These are phyloP conservation scores for Globisporangium orthogonon DNA, from an alignment of 352 stramenopile species.

Conservation along the genomic window DNA sequence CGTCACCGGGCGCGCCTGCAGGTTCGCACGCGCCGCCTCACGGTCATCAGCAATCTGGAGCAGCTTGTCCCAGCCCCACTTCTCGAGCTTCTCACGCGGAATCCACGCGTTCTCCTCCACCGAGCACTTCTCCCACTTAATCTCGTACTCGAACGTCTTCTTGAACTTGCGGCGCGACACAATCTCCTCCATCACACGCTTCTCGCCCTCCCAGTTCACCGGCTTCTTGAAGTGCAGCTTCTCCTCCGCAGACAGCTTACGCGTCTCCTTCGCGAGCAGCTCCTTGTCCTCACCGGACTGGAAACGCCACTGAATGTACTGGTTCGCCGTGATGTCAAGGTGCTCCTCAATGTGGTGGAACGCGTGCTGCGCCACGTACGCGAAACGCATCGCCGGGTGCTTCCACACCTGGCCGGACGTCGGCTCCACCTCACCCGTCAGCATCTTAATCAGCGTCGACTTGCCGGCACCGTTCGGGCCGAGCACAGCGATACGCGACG, in stretches of 20 bases:
- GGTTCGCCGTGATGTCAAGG: constrained; percentile 92
- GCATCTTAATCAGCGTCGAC: constrained; percentile 95
- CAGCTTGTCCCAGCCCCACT: constrained; percentile 96
- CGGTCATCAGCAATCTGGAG: constrained; percentile 95
- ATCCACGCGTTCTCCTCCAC: constrained; percentile 96
- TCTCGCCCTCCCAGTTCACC: constrained; percentile 91
- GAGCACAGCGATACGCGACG: constrained; percentile 74
- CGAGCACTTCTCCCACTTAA: constrained; percentile 94
- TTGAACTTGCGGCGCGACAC: constrained; percentile 91
- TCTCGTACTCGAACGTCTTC: constrained; percentile 95
- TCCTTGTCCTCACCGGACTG: constrained; percentile 88
- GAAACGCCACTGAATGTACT: constrained; percentile 98
- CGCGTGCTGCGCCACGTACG: constrained; percentile 96
- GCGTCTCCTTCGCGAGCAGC: constrained; percentile 89
- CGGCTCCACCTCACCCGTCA: constrained; percentile 78
- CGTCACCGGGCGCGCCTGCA: constrained; percentile 92
- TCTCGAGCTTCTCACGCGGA: constrained; percentile 91
- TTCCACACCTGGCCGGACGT: constrained; percentile 74
- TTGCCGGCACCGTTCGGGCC: constrained; percentile 93
- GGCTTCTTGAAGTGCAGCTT: constrained; percentile 93
- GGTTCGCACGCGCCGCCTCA: constrained; percentile 89
- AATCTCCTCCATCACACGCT: constrained; percentile 88
- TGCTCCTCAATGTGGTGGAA: constrained; percentile 98
- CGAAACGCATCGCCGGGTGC: constrained; percentile 88
- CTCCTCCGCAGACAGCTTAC: constrained; percentile 90